Conservation (phyloP, 768 basidiomycete genomes). For the Dendrothele bispora region DNA sequence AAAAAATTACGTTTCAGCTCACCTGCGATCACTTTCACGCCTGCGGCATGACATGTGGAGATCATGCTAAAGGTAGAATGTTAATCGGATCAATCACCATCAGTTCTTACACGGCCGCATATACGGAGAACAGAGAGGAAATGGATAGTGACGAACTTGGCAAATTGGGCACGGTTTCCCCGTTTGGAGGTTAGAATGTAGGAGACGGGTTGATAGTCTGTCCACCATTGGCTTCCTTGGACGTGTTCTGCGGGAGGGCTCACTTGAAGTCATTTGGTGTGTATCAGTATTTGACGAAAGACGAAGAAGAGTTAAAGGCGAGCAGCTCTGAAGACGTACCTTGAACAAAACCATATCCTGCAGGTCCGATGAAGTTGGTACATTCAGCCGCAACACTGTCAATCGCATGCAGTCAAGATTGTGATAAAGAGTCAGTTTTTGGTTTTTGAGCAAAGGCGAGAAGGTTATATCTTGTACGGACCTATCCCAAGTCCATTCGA, state of each 20-base stretch:
- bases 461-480: neutral
- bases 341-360: conserved; percentile 74
- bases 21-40: conserved; percentile 59
- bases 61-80: conserved; percentile 38
- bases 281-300: neutral
- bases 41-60: conserved; percentile 48
- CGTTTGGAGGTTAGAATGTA: conserved; percentile 67
- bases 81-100: neutral
- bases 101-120: neutral
- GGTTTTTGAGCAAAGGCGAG: neutral
- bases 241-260: conserved; percentile 57
- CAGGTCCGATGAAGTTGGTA: conserved; percentile 62
- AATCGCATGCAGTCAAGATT: too few relatives aligned
- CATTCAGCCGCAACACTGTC: conserved; percentile 59
- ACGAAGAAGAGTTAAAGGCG: neutral
- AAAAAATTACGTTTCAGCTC: conserved; percentile 9
- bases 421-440: conserved; percentile 26
- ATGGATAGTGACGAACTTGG: conserved; percentile 21
- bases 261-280: conserved; percentile 25
- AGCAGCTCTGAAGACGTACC: conserved; percentile 34
- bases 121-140: conserved; percentile 7
- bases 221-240: conserved; percentile 67
- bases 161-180: conserved; percentile 54
- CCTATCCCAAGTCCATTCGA: conserved; percentile 62
- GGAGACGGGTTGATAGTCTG: conserved; percentile 62